Evolutionary conservation across 345 rosid species (phyloP).

Genomic region (Boechera stricta): DNA sequence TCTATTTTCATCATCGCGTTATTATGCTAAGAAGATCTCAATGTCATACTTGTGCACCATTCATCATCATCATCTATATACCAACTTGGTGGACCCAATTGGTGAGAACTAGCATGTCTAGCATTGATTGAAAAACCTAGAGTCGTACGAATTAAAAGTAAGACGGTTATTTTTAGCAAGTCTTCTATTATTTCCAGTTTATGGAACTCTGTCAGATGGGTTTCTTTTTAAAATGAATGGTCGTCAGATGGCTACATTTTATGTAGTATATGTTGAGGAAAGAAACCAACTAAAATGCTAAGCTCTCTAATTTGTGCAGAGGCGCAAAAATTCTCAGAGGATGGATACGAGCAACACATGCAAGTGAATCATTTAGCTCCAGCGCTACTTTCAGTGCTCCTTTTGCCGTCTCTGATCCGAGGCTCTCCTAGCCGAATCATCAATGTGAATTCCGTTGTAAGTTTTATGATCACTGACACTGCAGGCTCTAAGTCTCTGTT

Average conservation of each 20-base stretch:
- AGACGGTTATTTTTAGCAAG: not conserved
- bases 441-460: slow-evolving; percentile 96
- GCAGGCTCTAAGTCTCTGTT: slow-evolving; percentile 4
- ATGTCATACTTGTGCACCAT: not conserved
- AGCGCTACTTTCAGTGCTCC: slow-evolving; percentile 81
- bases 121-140: not conserved
- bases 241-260: not conserved
- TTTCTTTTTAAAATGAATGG: not conserved
- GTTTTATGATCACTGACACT: slow-evolving; percentile 44
- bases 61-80: not conserved
- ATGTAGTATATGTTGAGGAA: slow-evolving; percentile 16
- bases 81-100: not conserved
- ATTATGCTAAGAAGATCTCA: slow-evolving; percentile 10
- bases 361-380: slow-evolving; percentile 99
- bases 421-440: slow-evolving; percentile 96
- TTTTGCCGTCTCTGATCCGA: slow-evolving; percentile 88
- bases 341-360: slow-evolving; percentile 92
- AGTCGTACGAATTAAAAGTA: not conserved
- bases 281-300: slow-evolving; percentile 27
- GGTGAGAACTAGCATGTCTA: slow-evolving; percentile 1
- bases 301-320: slow-evolving; percentile 47
- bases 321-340: slow-evolving; percentile 87
- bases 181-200: slow-evolving; percentile 5
- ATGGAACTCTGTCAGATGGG: slow-evolving; percentile 4
- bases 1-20: not conserved